Conservation (phyloP, 2,329 filamentous ascomycete genomes). For the Lachnellula occidentalis region DNA sequence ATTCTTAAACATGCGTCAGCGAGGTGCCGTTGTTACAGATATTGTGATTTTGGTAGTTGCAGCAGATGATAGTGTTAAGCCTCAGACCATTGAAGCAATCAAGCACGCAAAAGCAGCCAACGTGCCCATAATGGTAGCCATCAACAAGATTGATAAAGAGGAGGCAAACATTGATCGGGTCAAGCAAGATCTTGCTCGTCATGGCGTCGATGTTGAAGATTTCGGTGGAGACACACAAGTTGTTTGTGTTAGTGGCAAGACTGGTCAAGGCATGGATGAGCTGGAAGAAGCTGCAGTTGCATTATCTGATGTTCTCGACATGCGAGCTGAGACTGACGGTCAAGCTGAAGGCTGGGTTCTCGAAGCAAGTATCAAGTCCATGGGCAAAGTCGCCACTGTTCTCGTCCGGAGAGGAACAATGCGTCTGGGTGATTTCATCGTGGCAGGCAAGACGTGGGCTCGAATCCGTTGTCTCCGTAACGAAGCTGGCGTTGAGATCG, state of each 20-base stretch:
- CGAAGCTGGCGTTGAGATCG: slow-evolving; percentile 69
- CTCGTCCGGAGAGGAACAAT: slow-evolving; percentile 86
- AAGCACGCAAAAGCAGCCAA: slow-evolving; percentile 84
- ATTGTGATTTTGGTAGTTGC: slow-evolving; percentile 95
- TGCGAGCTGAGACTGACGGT: slow-evolving; percentile 72
- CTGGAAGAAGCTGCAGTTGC: slow-evolving; percentile 87
- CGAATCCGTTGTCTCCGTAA: slow-evolving; percentile 79
- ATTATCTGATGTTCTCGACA: slow-evolving; percentile 83
- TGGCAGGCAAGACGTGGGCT: slow-evolving; percentile 84
- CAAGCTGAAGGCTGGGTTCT: slow-evolving; percentile 89
- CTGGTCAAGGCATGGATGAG: slow-evolving; percentile 83
- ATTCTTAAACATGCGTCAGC: slow-evolving; percentile 91
- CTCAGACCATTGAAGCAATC: slow-evolving; percentile 91
- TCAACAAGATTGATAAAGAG: slow-evolving; percentile 94
- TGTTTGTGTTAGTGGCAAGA: slow-evolving; percentile 87
- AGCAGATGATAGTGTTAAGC: slow-evolving; percentile 95
- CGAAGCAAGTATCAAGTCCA: slow-evolving; percentile 80
- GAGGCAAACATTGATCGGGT: slow-evolving; percentile 76
- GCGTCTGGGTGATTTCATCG: slow-evolving; percentile 71
- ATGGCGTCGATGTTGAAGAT: slow-evolving; percentile 90
- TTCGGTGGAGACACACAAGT: slow-evolving; percentile 92
- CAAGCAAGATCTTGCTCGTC: slow-evolving; percentile 76
- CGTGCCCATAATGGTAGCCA: slow-evolving; percentile 94
- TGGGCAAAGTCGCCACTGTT: slow-evolving; percentile 81
- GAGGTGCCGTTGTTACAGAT: slow-evolving; percentile 92